Evolutionary conservation across 1,139 yeast species (phyloP), one percentile per base, ranked within the genome.

Genomic region (Candida smagusa): DNA sequence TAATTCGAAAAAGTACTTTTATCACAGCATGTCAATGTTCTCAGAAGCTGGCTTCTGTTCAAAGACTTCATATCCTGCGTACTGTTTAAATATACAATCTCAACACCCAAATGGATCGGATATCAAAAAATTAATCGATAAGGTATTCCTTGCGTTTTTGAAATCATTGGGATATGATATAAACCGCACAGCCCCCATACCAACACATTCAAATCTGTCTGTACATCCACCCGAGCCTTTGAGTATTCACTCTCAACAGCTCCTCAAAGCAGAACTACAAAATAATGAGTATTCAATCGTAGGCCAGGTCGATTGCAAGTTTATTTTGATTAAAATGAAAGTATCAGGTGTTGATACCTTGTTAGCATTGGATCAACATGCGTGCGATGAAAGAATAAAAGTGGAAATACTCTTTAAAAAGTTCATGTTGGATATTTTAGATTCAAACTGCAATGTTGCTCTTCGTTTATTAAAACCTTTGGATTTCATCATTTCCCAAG

Each of bases 291-390:
- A 30, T 24, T 16, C 50, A 9, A 48, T 68, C 1, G 47, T 69
- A 2, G 52, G 55, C 8, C 95, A 86, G 52, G 59, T 85, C 2
- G 87, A 80, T 35, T 51, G 59, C 4, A 79, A 78, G 48, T 84
- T 83, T 49, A 75, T 85, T 13, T 56, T 84, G 12, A 57, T 74
- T 2, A 58, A 53, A n/a, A 9, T 39, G 4, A 22, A 21, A 4
- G 16, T 16, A 9, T 19, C 32, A 2, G 23, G 36, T 9, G 2
- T 21, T 11, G n/a, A 24, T 19, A 12, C 28, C 8, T 49, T 82
- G 3, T 52, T 72, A 9, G 58, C 75, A 1, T 50, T 83, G 2
- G 95, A 86, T 50, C 95, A 85, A 52, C 95, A 86, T 61, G 94
- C 95, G 1, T 77, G 81, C 33, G 92, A 84, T 54, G 95, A 85